phyloP scores from a whole-genome alignment of 257 asterid species.

The Marsdenia floribunda region DNA sequence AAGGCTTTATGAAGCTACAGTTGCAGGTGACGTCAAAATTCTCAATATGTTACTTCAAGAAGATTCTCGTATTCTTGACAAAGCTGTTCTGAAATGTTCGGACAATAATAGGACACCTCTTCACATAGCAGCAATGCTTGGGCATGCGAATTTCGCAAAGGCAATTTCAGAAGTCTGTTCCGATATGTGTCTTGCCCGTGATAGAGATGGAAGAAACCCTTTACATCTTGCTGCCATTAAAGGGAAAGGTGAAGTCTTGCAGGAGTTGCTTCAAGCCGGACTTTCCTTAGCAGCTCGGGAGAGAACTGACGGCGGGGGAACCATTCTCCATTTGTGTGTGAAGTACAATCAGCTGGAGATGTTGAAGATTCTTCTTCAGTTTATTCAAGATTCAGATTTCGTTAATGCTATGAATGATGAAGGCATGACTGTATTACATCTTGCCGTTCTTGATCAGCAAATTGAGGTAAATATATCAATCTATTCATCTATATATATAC shows the following conservation, averaged over 20 bases:
- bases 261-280: constrained; percentile 15
- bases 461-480: neutral
- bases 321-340: constrained; percentile 37
- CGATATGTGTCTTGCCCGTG: constrained; percentile 20
- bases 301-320: constrained; percentile 12
- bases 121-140: constrained; percentile 32
- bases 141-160: constrained; percentile 21
- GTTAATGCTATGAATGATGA: constrained; percentile 24
- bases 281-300: constrained; percentile 20
- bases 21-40: neutral
- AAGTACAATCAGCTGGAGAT: constrained; percentile 20
- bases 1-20: constrained; percentile 3
- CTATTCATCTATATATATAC: too few species aligned
- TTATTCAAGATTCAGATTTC: constrained; percentile 11
- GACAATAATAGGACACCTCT: constrained; percentile 28
- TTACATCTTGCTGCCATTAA: constrained; percentile 38
- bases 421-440: constrained; percentile 33
- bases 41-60: neutral
- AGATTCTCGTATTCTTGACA: constrained; percentile 3
- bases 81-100: neutral
- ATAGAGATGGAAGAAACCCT: constrained; percentile 28
- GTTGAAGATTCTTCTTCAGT: constrained; percentile 24
- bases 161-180: constrained; percentile 15
- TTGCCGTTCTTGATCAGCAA: constrained; percentile 17
- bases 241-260: constrained; percentile 26